Conservation (phyloP, 2,329 filamentous ascomycete genomes). For the Aureobasidium pullulans region DNA sequence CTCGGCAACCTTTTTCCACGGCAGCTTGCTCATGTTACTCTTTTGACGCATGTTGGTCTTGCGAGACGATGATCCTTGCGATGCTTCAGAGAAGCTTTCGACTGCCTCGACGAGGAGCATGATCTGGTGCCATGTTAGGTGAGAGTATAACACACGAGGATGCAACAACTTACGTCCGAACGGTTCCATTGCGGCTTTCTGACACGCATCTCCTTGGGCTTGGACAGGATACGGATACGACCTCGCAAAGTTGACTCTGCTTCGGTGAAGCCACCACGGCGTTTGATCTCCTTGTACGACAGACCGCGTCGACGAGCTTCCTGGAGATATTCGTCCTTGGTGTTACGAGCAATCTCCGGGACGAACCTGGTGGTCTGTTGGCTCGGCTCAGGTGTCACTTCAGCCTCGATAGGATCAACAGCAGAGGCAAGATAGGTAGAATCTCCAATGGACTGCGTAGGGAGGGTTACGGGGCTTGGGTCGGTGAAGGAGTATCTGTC, state of each 20-base stretch:
- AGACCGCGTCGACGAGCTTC: slow-evolving; percentile 48
- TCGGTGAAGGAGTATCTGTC: neutral
- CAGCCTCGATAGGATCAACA: neutral
- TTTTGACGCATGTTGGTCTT: slow-evolving; percentile 2
- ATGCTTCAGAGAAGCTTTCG: slow-evolving; percentile 17
- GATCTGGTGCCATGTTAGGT: slow-evolving; percentile 19
- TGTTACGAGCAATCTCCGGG: slow-evolving; percentile 13
- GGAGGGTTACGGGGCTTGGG: neutral
- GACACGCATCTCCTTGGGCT: slow-evolving; percentile 53
- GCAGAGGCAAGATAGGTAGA: neutral
- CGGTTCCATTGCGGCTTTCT: slow-evolving; percentile 58
- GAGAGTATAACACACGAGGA: neutral
- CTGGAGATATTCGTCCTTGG: slow-evolving; percentile 38
- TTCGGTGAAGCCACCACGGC: slow-evolving; percentile 49
- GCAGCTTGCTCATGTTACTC: slow-evolving; percentile 34
- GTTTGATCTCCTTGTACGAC: slow-evolving; percentile 59
- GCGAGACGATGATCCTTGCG: slow-evolving; percentile 17
- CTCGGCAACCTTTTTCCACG: slow-evolving; percentile 53
- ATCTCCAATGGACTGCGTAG: neutral
- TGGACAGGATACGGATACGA: slow-evolving; percentile 58
- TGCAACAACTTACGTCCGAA: slow-evolving; percentile 51
- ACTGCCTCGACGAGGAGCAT: slow-evolving; percentile 16
- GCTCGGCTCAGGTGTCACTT: neutral
- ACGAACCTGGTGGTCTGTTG: neutral
- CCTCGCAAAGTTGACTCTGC: slow-evolving; percentile 68